A percentile compares a stretch with the other conserved stretches of the same genome.
Evolutionary conservation across 805 yeast species (phyloP).

Genomic region (Yamadazyma phyllophila): DNA sequence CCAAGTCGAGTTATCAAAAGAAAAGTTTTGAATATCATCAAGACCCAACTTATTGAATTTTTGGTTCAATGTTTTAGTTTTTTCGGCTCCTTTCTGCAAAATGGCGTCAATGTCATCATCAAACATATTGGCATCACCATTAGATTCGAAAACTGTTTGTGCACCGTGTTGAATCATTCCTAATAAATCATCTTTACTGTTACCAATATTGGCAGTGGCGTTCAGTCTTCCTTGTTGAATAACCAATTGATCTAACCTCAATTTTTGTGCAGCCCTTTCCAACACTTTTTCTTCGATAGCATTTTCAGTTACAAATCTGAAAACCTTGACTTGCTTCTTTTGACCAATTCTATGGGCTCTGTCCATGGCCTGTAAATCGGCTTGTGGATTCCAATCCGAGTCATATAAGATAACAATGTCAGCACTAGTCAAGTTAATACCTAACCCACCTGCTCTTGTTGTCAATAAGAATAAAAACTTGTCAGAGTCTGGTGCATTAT

Average conservation of each 20-base stretch:
- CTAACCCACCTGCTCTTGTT: constrained; percentile 96
- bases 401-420: constrained; percentile 87
- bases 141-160: constrained; percentile 70
- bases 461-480: constrained; percentile 85
- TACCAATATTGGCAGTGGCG: constrained; percentile 49
- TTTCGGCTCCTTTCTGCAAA: constrained; percentile 74
- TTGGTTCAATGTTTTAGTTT: constrained; percentile 74
- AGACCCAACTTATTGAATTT: constrained; percentile 84
- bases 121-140: constrained; percentile 20
- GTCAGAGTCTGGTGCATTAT: constrained; percentile 74
- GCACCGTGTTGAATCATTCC: constrained; percentile 99
- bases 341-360: constrained; percentile 98
- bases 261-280: constrained; percentile 93
- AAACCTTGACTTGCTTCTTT: constrained; percentile 91
- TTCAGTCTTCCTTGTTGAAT: constrained; percentile 83
- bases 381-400: constrained; percentile 98
- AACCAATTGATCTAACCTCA: constrained; percentile 89
- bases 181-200: constrained; percentile 76
- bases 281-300: constrained; percentile 96
- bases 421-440: constrained; percentile 89
- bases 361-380: constrained; percentile 97
- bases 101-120: constrained; percentile 83
- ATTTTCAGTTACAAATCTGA: constrained; percentile 88
- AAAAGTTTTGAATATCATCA: constrained; percentile 90
- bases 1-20: constrained; percentile 84